These are phyloP conservation scores for Clonostachys solani DNA, from an alignment of 2,329 filamentous ascomycete species.

Conservation along the genomic window DNA sequence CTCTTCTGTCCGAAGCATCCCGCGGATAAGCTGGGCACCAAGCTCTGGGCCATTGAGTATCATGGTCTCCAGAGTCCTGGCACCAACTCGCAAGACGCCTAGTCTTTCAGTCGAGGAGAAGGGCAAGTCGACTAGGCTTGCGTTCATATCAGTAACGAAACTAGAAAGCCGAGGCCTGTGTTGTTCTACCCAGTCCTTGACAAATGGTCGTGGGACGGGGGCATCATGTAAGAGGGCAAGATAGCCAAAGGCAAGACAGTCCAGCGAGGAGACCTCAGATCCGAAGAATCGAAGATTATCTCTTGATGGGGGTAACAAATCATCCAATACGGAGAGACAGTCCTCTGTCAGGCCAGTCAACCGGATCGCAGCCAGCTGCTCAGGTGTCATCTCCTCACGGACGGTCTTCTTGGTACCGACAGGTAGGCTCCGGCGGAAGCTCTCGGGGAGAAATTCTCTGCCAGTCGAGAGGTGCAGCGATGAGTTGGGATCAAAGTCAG, in stretches of 20 bases:
- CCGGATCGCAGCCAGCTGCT: slow-evolving; percentile 70
- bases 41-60: slow-evolving; percentile 26
- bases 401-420: slow-evolving; percentile 50
- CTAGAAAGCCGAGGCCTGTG: slow-evolving; percentile 19
- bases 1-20: slow-evolving; percentile 28
- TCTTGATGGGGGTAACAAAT: background rate
- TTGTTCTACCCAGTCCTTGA: slow-evolving; percentile 32
- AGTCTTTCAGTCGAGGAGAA: slow-evolving; percentile 14
- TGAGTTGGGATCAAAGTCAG: slow-evolving; percentile 42
- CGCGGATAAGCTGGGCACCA: slow-evolving; percentile 25
- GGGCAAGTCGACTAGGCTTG: slow-evolving; percentile 13
- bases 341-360: slow-evolving; percentile 68
- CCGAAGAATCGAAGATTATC: background rate
- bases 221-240: slow-evolving; percentile 64
- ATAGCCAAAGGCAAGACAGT: slow-evolving; percentile 80
- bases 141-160: slow-evolving; percentile 23
- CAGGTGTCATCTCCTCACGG: slow-evolving; percentile 59
- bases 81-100: slow-evolving; percentile 14
- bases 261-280: slow-evolving; percentile 37
- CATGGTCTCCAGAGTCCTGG: slow-evolving; percentile 25
- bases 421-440: slow-evolving; percentile 31
- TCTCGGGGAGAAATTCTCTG: slow-evolving; percentile 29
- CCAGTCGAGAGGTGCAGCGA: slow-evolving; percentile 28
- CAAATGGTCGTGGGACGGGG: slow-evolving; percentile 34
- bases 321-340: slow-evolving; percentile 62